These are phyloP conservation scores for Solanum aculeatissimum DNA, from an alignment of 305 asterid species.

Conservation along the genomic window DNA sequence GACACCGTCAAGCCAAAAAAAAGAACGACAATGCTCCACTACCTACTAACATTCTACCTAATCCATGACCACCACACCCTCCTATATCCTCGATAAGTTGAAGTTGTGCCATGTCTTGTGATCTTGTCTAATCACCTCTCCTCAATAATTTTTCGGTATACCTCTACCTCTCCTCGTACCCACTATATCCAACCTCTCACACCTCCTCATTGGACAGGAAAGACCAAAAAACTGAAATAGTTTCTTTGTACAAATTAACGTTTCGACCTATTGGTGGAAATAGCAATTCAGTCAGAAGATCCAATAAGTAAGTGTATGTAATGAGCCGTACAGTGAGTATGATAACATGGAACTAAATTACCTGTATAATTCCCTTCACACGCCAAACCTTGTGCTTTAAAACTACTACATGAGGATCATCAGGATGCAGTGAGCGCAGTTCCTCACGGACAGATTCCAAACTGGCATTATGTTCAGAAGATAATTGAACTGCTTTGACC, in stretches of 20 bases:
- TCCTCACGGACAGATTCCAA: slow-evolving; percentile 53
- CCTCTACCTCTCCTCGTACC: neutral
- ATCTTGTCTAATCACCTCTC: neutral
- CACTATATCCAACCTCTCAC: neutral
- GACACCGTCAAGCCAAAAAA: neutral
- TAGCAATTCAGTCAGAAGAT: neutral
- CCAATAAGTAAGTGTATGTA: neutral
- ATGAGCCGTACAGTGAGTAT: neutral
- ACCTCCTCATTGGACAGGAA: neutral
- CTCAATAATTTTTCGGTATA: neutral
- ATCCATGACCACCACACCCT: neutral
- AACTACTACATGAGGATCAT: slow-evolving; percentile 63
- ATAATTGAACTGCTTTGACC: slow-evolving; percentile 49
- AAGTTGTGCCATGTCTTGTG: neutral
- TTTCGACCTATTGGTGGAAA: neutral
- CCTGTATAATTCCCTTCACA: slow-evolving; percentile 76
- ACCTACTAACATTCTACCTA: neutral
- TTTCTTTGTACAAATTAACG: neutral
- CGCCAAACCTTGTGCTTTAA: slow-evolving; percentile 73
- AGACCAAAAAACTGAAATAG: neutral
- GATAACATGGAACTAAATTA: slow-evolving; percentile 3
- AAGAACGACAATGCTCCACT: neutral
- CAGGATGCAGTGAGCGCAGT: slow-evolving; percentile 44
- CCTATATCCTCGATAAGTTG: neutral
- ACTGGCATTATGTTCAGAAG: slow-evolving; percentile 58